Evolutionary conservation across 163 green algal species (phyloP).

Genomic region (Chlamydomonas reinhardtii): DNA sequence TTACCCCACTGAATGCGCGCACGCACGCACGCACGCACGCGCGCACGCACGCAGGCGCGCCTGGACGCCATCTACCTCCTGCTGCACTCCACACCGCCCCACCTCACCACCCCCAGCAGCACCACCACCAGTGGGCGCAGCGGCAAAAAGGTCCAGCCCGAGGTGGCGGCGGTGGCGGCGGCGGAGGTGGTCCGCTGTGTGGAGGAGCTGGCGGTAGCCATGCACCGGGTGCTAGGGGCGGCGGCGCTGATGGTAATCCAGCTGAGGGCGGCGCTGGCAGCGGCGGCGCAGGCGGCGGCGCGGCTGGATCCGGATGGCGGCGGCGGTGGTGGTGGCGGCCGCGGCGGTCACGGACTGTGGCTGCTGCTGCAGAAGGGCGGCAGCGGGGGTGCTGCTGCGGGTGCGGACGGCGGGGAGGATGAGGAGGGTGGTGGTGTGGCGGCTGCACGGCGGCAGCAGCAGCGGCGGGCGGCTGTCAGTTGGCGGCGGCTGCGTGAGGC

Average conservation of each 20-base stretch:
- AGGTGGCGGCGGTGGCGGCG: not conserved
- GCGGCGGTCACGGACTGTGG: not conserved
- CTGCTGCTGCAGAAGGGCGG: not conserved
- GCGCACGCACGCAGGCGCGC: too few species aligned
- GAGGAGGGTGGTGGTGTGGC: not conserved
- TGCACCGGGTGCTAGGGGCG: not conserved
- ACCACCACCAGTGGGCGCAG: not conserved
- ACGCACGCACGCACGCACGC: too few species aligned
- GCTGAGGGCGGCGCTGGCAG: not conserved
- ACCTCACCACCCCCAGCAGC: too few species aligned
- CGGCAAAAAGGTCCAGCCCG: not conserved
- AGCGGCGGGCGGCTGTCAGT: not conserved
- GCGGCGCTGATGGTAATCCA: not conserved
- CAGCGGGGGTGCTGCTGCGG: not conserved
- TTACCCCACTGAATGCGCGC: too few species aligned
- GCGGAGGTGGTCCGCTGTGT: too few species aligned
- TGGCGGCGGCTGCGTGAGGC: not conserved
- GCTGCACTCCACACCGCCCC: too few species aligned
- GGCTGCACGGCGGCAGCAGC: too few species aligned
- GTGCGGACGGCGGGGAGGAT: not conserved
- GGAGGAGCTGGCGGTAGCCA: not conserved
- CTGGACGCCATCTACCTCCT: too few species aligned
- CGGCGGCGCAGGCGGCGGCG: not conserved
- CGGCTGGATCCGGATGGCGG: too few species aligned
- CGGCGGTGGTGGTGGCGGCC: too few species aligned